Percentiles rank a stretch among this genome's conserved stretches.
phyloP scores from a whole-genome alignment of 441 rosid species.

The Dalechampia spathulata region DNA sequence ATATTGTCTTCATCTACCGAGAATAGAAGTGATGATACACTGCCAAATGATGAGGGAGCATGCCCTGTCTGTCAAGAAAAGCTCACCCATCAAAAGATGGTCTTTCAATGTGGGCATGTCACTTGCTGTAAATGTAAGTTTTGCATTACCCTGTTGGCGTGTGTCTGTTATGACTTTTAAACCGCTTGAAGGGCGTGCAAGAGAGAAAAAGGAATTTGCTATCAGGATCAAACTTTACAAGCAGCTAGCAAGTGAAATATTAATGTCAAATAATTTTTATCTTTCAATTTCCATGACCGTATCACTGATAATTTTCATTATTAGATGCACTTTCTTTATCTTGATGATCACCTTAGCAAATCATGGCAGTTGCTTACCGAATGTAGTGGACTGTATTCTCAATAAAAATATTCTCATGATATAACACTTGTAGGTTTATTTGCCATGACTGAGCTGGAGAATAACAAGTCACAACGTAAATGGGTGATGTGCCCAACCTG shows the following conservation, averaged over 20 bases:
- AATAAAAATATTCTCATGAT: slow-evolving; percentile 2
- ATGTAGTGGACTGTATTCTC: not conserved
- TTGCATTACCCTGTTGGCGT: slow-evolving; percentile 5
- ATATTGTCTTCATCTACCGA: slow-evolving; percentile 26
- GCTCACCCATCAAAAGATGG: slow-evolving; percentile 80
- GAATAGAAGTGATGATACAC: slow-evolving; percentile 29
- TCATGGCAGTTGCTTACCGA: not conserved
- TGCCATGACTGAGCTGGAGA: slow-evolving; percentile 66
- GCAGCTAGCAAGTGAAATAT: no score
- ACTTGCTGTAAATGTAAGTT: slow-evolving; percentile 92
- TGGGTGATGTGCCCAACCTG: slow-evolving; percentile 97
- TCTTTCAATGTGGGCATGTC: slow-evolving; percentile 88
- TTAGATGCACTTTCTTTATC: not conserved
- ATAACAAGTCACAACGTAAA: slow-evolving; percentile 34
- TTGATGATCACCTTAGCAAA: not conserved
- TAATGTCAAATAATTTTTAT: not conserved
- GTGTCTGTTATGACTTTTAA: slow-evolving; percentile 10
- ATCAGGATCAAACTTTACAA: no score
- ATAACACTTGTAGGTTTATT: slow-evolving; percentile 55
- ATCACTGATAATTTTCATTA: not conserved
- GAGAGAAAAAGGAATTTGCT: not conserved
- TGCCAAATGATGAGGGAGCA: slow-evolving; percentile 52
- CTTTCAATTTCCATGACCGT: not conserved
- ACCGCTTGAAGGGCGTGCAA: slow-evolving; percentile 3
- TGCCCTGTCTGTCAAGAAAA: slow-evolving; percentile 93